These are phyloP conservation scores for Jatropha podagrica DNA, from an alignment of 441 rosid species.

Conservation along the genomic window DNA sequence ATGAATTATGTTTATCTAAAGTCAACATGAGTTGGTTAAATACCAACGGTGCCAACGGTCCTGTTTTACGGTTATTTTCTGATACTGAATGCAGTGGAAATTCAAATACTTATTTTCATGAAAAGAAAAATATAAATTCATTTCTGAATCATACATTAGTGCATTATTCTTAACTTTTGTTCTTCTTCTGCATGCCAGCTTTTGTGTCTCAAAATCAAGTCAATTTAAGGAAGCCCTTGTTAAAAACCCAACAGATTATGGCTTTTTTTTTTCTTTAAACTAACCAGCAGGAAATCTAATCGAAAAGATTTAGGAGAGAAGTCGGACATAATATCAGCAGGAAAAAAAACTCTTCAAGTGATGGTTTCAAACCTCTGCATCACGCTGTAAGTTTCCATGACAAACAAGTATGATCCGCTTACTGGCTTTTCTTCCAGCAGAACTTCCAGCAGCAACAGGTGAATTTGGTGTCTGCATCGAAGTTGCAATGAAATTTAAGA, in stretches of 20 bases:
- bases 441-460: constrained; percentile 68
- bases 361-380: constrained; percentile 45
- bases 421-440: constrained; percentile 67
- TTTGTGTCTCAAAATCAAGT: neutral
- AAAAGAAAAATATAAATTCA: neutral
- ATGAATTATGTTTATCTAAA: neutral
- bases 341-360: neutral
- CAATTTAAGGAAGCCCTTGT: neutral
- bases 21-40: neutral
- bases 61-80: neutral
- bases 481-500: constrained; percentile 28
- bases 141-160: neutral
- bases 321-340: neutral
- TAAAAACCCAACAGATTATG: neutral
- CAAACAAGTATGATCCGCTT: constrained; percentile 78
- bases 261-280: constrained; percentile 7
- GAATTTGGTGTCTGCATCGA: constrained; percentile 79
- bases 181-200: neutral
- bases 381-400: constrained; percentile 55
- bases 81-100: neutral
- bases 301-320: neutral
- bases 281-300: constrained; percentile 1
- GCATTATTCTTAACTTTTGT: neutral
- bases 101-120: neutral
- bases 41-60: no score